Base-by-base conservation (phyloP, 1,139 yeast genomes). In the Yamadazyma atmosphaerica region DNA sequence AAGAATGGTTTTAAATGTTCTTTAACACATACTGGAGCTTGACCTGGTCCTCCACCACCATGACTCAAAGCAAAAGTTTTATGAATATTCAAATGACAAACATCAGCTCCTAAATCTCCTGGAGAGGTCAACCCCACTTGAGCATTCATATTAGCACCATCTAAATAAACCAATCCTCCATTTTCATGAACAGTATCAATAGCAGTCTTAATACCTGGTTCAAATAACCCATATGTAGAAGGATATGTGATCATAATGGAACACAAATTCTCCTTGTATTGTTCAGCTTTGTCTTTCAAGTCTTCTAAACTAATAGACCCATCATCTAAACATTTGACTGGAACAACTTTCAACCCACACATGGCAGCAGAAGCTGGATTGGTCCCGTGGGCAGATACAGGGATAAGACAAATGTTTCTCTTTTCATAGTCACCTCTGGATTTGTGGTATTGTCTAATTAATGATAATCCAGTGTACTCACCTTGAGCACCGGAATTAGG, bases 41-140 rank as follows among this genome's bases (percentile, higher is more conserved):
- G 95, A 55, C 98, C 98, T 32, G 98, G 98, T 35, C 98, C 98
- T 61, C 98, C 98, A 57, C 98, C 98, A 56, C 98, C 98, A 61
- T 92, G 98, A 45, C 96, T 95, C 58, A 92, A 89, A 35, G 98
- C 92, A 72, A 92, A 92, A 1, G 98, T 92, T 70, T 92, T 92
- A 73, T 92, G 98, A 58, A 92, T 74, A 61, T 92, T 92, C 68
- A 92, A 77, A 59, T 92, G 98, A 65, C 98, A 92, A 33, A 92
- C 98, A 65, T 92, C 98, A n/a, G 98, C 98, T 38, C 97, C 98
- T 54, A 92, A 73, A 59, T 89, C 97, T 43, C 98, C 98, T 12
- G 98, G 98, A 10, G 96, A 86, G 0, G 98, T 92, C 46, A 92
- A 74, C 19, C 98, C 98, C 39, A 92, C 96, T 65, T 92, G 98